Evolutionary conservation across 306 rosid genomes (phyloP).

Genomic region (Trifolium dubium): DNA sequence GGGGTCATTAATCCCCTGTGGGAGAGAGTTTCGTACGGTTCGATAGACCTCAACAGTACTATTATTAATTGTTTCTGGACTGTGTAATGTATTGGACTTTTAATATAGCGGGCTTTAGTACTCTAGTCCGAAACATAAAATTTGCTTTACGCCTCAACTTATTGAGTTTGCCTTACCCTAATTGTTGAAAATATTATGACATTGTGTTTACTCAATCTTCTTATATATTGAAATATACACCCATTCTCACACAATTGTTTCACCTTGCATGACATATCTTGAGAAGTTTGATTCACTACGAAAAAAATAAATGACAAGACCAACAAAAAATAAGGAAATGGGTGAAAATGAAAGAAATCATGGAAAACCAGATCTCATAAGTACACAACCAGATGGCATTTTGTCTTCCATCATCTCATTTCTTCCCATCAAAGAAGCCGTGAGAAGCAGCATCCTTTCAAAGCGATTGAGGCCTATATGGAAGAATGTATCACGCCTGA

Average conservation of each 20-base stretch:
- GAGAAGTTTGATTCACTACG: not conserved
- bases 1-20: too few species aligned
- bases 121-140: too few species aligned
- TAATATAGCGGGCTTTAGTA: too few species aligned
- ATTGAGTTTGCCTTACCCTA: too few species aligned
- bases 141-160: too few species aligned
- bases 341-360: not conserved
- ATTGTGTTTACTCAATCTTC: too few species aligned
- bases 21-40: too few species aligned
- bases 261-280: not conserved
- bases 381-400: not conserved
- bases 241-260: not conserved
- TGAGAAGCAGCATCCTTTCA: slow-evolving; percentile 2
- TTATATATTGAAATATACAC: not conserved
- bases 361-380: not conserved
- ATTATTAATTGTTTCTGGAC: too few species aligned
- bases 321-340: not conserved
- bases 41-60: too few species aligned
- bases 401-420: not conserved
- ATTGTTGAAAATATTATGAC: too few species aligned
- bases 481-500: not conserved
- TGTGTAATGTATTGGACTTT: too few species aligned
- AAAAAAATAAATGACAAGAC: not conserved
- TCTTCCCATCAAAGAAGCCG: not conserved
- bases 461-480: slow-evolving; percentile 4